phyloP scores from a whole-genome alignment of 2,329 filamentous ascomycete genomes.

The Colletotrichum lindemuthianum region DNA sequence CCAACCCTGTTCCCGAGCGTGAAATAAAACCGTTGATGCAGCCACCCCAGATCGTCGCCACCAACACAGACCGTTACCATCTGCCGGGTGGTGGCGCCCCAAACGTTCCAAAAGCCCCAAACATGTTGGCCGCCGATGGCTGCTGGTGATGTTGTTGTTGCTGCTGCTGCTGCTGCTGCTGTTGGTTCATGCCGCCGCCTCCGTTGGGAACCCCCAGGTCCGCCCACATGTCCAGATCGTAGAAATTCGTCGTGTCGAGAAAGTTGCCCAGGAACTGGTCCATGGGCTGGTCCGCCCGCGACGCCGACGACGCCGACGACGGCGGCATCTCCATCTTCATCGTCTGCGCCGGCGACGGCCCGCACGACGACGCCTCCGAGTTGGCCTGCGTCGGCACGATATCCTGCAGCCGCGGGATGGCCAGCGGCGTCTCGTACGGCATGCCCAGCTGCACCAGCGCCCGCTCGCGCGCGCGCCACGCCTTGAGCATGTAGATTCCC shows the following conservation, averaged over 20 bases:
- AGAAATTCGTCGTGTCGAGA: conserved; percentile 50
- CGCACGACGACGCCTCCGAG: conserved; percentile 43
- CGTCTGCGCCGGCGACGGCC: conserved; percentile 42
- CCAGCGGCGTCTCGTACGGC: conserved; percentile 54
- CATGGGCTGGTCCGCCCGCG: conserved; percentile 42
- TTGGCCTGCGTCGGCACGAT: conserved; percentile 51
- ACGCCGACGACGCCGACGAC: background rate
- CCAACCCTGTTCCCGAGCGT: background rate
- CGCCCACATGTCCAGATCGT: conserved; percentile 60
- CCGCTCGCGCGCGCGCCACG: conserved; percentile 62
- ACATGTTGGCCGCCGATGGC: conserved; percentile 26
- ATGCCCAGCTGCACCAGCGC: conserved; percentile 50
- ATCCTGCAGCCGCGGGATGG: conserved; percentile 56
- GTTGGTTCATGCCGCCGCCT: conserved; percentile 27
- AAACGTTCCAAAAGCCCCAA: conserved; percentile 36
- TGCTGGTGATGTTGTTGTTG: no score
- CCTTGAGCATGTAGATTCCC: conserved; percentile 60
- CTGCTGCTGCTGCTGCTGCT: no score
- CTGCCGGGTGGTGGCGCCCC: conserved; percentile 30
- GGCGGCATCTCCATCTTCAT: conserved; percentile 38
- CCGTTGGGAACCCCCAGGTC: conserved; percentile 35
- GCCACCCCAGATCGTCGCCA: background rate
- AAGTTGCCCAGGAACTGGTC: conserved; percentile 57
- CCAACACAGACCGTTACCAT: conserved; percentile 17
- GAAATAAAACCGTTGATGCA: background rate